phyloP scores from a whole-genome alignment of 2,329 filamentous ascomycete species.

The Endoconidiophora polonica region DNA sequence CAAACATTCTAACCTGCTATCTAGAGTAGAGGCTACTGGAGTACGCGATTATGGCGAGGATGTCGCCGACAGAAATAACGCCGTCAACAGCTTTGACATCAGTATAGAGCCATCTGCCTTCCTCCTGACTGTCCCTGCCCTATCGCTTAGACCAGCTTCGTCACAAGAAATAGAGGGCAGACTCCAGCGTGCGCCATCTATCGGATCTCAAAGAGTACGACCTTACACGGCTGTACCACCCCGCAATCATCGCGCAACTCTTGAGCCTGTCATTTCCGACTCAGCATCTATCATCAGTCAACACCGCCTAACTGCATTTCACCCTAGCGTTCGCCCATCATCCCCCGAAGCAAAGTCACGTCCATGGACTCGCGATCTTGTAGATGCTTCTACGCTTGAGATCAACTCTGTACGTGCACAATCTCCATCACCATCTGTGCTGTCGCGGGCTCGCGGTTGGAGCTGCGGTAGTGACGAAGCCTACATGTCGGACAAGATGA shows the following conservation, averaged over 20 bases:
- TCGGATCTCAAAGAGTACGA: not conserved
- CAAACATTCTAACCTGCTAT: slow-evolving; percentile 30
- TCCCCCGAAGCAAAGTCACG: not conserved
- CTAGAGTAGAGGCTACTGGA: slow-evolving; percentile 33
- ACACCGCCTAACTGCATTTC: slow-evolving; percentile 11
- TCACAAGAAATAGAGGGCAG: not conserved
- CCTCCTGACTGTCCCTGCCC: not conserved
- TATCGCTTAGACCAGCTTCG: slow-evolving; percentile 2
- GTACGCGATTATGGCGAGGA: slow-evolving; percentile 44
- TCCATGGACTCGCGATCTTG: slow-evolving; percentile 9
- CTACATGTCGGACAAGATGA: slow-evolving; percentile 4
- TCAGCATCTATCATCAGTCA: slow-evolving; percentile 11
- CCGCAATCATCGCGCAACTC: not conserved
- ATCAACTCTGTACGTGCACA: not conserved
- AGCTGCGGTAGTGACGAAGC: slow-evolving; percentile 4
- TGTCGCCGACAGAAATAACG: slow-evolving; percentile 44
- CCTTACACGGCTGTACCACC: slow-evolving; percentile 7
- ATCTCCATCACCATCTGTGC: slow-evolving; percentile 6
- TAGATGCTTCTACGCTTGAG: slow-evolving; percentile 6
- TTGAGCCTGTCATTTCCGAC: slow-evolving; percentile 5
- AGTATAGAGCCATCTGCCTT: not conserved
- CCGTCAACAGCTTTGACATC: slow-evolving; percentile 18
- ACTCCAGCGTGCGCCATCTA: not conserved
- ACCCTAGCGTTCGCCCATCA: not conserved
- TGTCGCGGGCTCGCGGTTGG: slow-evolving; percentile 6